Evolutionary conservation across 1,139 yeast genomes (phyloP).

Genomic region (Candida sanyaensis): DNA sequence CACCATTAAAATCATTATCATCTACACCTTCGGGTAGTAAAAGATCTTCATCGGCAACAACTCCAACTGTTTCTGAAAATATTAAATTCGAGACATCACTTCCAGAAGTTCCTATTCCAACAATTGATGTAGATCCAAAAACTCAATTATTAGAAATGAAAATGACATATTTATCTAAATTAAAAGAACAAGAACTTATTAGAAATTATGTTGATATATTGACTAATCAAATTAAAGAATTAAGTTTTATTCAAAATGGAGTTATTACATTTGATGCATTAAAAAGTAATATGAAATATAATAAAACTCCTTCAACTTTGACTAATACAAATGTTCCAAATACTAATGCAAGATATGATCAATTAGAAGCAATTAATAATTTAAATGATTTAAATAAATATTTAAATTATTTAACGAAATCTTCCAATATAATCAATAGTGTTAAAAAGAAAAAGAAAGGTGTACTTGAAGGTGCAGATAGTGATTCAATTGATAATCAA

Average conservation of each 20-base stretch:
- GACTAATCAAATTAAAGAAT: constrained; percentile 47
- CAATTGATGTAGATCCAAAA: constrained; percentile 16
- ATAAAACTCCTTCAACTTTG: constrained; percentile 8
- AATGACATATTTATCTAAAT: constrained; percentile 35
- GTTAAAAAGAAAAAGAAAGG: constrained; percentile 26
- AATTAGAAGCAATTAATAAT: constrained; percentile 43
- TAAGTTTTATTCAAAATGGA: constrained; percentile 48
- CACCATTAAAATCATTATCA: constrained; percentile 1
- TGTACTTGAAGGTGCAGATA: neutral
- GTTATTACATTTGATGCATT: constrained; percentile 49
- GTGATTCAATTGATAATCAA: constrained; percentile 31
- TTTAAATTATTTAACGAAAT: constrained; percentile 40
- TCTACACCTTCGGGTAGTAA: neutral
- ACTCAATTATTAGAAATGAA: constrained; percentile 28
- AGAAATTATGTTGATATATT: constrained; percentile 47
- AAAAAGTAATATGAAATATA: constrained; percentile 16
- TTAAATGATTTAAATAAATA: constrained; percentile 46
- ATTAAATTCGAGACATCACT: neutral
- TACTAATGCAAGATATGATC: constrained; percentile 25
- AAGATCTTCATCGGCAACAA: neutral
- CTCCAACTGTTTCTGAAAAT: neutral
- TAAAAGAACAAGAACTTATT: constrained; percentile 48
- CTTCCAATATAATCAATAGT: constrained; percentile 41
- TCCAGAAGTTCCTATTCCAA: constrained; percentile 15
- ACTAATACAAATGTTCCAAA: constrained; percentile 6